phyloP scores from a whole-genome alignment of 2,329 filamentous ascomycete species.

The Sclerotinia glacialis region DNA sequence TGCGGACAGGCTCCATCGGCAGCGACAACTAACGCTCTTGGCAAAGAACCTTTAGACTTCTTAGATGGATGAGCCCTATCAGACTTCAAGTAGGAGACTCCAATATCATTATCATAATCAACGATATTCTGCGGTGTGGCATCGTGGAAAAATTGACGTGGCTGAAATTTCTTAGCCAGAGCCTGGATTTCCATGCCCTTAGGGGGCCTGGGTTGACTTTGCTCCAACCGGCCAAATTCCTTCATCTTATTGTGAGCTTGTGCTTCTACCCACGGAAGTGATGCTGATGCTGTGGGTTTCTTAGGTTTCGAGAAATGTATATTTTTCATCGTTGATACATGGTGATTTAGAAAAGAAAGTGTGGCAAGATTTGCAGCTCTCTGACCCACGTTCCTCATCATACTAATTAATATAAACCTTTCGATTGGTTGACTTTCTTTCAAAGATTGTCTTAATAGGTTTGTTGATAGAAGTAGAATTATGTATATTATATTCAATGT shows the following conservation, averaged over 20 bases:
- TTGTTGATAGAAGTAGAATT: neutral
- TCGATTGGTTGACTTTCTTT: neutral
- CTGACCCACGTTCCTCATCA: too few relatives aligned
- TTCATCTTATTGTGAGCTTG: neutral
- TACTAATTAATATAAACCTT: too few relatives aligned
- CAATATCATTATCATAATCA: neutral
- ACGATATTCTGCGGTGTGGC: too few relatives aligned
- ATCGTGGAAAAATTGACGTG: neutral
- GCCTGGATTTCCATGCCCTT: too few relatives aligned
- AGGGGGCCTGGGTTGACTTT: neutral
- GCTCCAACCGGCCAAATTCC: neutral
- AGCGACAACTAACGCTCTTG: neutral
- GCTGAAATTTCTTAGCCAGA: neutral
- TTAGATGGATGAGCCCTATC: too few relatives aligned
- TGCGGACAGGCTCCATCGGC: neutral
- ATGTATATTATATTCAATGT: neutral
- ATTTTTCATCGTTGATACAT: neutral
- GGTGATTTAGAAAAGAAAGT: neutral
- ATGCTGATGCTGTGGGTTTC: too few relatives aligned
- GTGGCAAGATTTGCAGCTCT: neutral
- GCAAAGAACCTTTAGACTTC: rapidly evolving
- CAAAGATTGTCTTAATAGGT: neutral
- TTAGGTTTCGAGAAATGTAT: neutral
- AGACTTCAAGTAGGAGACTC: neutral
- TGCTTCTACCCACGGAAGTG: too few relatives aligned